A percentile compares a stretch with the other conserved stretches of the same genome.
Evolutionary conservation across 169 alveolate species (phyloP).

Genomic region (Cryptosporidium ubiquitum): DNA sequence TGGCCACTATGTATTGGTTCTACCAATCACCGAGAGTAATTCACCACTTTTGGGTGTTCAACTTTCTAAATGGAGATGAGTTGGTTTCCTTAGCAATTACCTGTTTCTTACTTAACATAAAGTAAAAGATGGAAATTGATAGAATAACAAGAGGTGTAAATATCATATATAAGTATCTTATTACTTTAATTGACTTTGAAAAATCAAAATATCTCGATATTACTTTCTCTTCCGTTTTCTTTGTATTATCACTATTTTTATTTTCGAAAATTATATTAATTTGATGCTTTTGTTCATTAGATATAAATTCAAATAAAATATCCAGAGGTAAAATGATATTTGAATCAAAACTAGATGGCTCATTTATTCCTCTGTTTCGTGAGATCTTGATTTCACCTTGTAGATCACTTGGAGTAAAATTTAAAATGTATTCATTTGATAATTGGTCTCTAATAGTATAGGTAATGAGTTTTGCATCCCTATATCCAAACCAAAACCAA

Average conservation of each 20-base stretch:
- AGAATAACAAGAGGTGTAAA: not conserved
- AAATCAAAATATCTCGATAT: not conserved
- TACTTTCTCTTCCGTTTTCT: not conserved
- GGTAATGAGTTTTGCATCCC: slow-evolving; percentile 12
- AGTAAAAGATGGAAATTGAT: not conserved
- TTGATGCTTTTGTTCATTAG: slow-evolving; percentile 11
- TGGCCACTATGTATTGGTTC: not conserved
- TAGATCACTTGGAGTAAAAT: slow-evolving; percentile 2
- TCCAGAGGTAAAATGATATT: not conserved
- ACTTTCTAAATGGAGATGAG: slow-evolving; percentile 53
- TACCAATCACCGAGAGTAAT: not conserved
- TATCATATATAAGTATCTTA: not conserved
- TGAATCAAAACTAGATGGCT: not conserved
- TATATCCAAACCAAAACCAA: slow-evolving; percentile 55
- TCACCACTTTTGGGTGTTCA: slow-evolving; percentile 14
- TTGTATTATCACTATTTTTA: not conserved
- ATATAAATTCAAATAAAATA: slow-evolving; percentile 15
- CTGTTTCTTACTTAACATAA: not conserved
- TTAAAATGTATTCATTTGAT: slow-evolving; percentile 12
- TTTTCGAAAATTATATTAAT: slow-evolving; percentile 12
- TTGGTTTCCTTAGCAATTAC: not conserved
- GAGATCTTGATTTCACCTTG: slow-evolving; percentile 16
- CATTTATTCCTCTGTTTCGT: too few species aligned
- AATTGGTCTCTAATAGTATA: not conserved
- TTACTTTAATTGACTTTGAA: not conserved